These are phyloP conservation scores for Gastrolobium villosum DNA, from an alignment of 306 rosid species.

Conservation along the genomic window DNA sequence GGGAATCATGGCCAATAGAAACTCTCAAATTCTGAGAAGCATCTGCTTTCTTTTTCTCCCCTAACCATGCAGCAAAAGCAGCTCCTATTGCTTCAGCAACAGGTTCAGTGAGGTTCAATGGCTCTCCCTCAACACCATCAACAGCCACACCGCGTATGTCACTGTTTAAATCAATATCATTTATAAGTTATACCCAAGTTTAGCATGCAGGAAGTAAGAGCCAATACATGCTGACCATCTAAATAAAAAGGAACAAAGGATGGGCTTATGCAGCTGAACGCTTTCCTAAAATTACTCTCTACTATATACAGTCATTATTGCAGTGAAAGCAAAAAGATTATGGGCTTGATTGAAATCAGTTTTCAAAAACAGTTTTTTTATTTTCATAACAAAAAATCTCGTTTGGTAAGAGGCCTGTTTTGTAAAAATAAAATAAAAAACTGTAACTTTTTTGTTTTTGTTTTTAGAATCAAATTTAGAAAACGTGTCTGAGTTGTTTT, in stretches of 20 bases:
- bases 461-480: no score
- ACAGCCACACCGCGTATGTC: slow-evolving; percentile 97
- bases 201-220: slow-evolving; percentile 39
- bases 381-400: no score
- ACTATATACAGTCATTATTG: slow-evolving; percentile 4
- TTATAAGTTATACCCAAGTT: slow-evolving; percentile 44
- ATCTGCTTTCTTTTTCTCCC: slow-evolving; percentile 78
- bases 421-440: no score
- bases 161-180: slow-evolving; percentile 58
- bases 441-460: no score
- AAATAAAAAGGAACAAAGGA: slow-evolving; percentile 27
- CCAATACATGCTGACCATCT: background rate
- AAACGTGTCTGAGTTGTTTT: no score
- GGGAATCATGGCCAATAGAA: slow-evolving; percentile 92
- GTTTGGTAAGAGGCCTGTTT: no score
- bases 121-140: slow-evolving; percentile 91
- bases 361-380: no score
- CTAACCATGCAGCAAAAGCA: slow-evolving; percentile 91
- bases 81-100: slow-evolving; percentile 96
- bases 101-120: slow-evolving; percentile 80
- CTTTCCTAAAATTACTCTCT: slow-evolving; percentile 13
- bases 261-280: slow-evolving; percentile 31
- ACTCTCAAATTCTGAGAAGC: slow-evolving; percentile 69
- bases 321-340: slow-evolving; percentile 24
- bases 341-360: no score